These are phyloP conservation scores for Prunus armeniaca DNA, from an alignment of 306 rosid genomes.

Conservation along the genomic window DNA sequence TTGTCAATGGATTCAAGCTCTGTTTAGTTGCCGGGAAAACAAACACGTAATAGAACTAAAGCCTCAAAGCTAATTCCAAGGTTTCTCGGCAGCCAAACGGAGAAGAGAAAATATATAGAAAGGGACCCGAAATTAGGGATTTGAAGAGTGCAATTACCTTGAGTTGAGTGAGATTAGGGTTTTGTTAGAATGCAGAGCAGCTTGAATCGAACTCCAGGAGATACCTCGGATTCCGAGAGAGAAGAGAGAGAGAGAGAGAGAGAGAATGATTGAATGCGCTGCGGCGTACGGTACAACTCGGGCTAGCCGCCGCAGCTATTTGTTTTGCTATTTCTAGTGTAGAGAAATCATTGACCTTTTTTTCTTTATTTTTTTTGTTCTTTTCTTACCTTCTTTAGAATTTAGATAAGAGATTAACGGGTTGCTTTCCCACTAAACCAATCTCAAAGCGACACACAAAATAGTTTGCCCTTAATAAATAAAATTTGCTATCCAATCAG, in stretches of 20 bases:
- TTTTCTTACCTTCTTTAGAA: neutral
- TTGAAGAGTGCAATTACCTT: conserved; percentile 9
- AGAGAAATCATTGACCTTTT: neutral
- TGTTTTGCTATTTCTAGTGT: neutral
- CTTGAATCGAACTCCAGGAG: neutral
- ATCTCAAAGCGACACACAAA: too few species aligned
- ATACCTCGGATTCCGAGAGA: neutral
- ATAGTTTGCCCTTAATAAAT: too few species aligned
- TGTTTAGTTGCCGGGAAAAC: conserved; percentile 6
- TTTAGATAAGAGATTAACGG: neutral
- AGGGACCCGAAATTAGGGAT: conserved; percentile 20
- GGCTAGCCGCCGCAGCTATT: conserved; percentile 8
- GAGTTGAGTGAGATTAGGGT: conserved; percentile 11
- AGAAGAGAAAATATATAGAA: neutral
- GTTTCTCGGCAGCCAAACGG: conserved; percentile 13
- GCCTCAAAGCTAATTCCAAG: neutral
- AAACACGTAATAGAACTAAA: neutral
- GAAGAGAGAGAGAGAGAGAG: neutral
- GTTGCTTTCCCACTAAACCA: neutral
- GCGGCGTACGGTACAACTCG: conserved; percentile 7
- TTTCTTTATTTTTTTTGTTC: neutral
- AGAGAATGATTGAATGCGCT: conserved; percentile 11
- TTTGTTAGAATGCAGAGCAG: neutral
- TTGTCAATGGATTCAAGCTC: neutral
- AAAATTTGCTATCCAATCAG: neutral